These are phyloP conservation scores for Bipolaris zeicola DNA, from an alignment of 2,329 filamentous ascomycete species.

Conservation along the genomic window DNA sequence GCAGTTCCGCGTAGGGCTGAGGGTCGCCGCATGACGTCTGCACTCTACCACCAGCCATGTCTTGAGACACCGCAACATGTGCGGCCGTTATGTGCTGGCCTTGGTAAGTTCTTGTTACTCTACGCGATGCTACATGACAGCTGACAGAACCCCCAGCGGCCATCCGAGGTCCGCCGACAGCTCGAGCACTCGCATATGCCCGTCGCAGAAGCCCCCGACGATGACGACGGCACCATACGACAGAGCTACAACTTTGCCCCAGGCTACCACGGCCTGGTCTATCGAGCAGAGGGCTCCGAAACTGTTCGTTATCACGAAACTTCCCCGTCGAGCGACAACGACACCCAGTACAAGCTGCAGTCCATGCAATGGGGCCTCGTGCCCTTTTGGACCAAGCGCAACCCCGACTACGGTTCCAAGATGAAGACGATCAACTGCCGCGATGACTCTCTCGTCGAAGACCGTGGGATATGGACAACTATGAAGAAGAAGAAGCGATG, in stretches of 20 bases:
- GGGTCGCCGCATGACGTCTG: constrained; percentile 40
- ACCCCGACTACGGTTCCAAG: constrained; percentile 75
- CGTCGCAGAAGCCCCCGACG: constrained; percentile 70
- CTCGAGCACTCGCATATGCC: constrained; percentile 76
- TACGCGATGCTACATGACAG: background rate
- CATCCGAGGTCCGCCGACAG: constrained; percentile 74
- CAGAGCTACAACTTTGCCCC: constrained; percentile 94
- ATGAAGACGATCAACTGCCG: constrained; percentile 95
- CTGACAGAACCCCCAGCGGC: constrained; percentile 61
- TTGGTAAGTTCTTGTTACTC: constrained; percentile 55
- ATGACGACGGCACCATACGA: constrained; percentile 67
- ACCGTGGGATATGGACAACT: constrained; percentile 84
- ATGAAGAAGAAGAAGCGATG: constrained; percentile 93
- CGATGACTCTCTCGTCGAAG: constrained; percentile 78
- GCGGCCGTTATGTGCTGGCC: constrained; percentile 69
- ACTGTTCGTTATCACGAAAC: constrained; percentile 52
- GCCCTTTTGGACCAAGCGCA: constrained; percentile 89
- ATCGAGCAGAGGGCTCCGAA: constrained; percentile 74
- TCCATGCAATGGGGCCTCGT: constrained; percentile 96
- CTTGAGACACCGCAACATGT: constrained; percentile 57
- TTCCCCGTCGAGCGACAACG: constrained; percentile 14
- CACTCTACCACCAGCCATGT: constrained; percentile 33
- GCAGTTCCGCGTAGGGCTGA: constrained; percentile 37
- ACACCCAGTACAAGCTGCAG: constrained; percentile 78
- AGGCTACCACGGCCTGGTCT: constrained; percentile 82